Evolutionary conservation across 192 early-diverging fungal genomes (phyloP).

Genomic region (Coemansia sp.): DNA sequence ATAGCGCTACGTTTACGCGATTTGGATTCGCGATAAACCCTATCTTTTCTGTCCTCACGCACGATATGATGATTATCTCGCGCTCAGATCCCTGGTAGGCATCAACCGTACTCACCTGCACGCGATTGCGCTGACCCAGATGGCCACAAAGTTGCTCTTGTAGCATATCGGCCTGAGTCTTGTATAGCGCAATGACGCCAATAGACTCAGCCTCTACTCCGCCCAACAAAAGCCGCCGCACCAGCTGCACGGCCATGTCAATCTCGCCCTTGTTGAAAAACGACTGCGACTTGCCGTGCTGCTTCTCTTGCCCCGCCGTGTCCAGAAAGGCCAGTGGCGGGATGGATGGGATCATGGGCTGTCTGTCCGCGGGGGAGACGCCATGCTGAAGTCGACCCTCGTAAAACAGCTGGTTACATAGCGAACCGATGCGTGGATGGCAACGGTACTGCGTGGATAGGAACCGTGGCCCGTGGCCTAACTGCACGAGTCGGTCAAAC

Average conservation of each 20-base stretch:
- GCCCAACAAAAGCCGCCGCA: slow-evolving; percentile 22
- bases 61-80: slow-evolving; percentile 57
- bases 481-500: slow-evolving; percentile 73
- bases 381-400: slow-evolving; percentile 38
- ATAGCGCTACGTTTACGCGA: slow-evolving; percentile 60
- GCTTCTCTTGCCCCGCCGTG: slow-evolving; percentile 42
- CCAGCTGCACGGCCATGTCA: slow-evolving; percentile 42
- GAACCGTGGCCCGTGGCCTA: slow-evolving; percentile 41
- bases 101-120: slow-evolving; percentile 60
- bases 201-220: slow-evolving; percentile 31
- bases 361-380: slow-evolving; percentile 21
- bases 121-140: slow-evolving; percentile 24
- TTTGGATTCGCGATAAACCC: slow-evolving; percentile 58
- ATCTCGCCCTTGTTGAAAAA: slow-evolving; percentile 55
- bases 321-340: slow-evolving; percentile 55
- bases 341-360: slow-evolving; percentile 30
- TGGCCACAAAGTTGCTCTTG: slow-evolving; percentile 25
- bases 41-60: slow-evolving; percentile 52
- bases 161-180: slow-evolving; percentile 50
- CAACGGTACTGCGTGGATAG: slow-evolving; percentile 59
- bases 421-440: slow-evolving; percentile 53
- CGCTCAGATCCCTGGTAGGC: slow-evolving; percentile 64
- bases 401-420: slow-evolving; percentile 58
- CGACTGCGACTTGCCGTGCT: slow-evolving; percentile 50
- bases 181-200: slow-evolving; percentile 57